phyloP scores from a whole-genome alignment of 768 basidiomycete species.

The Tephrocybe sp. region DNA sequence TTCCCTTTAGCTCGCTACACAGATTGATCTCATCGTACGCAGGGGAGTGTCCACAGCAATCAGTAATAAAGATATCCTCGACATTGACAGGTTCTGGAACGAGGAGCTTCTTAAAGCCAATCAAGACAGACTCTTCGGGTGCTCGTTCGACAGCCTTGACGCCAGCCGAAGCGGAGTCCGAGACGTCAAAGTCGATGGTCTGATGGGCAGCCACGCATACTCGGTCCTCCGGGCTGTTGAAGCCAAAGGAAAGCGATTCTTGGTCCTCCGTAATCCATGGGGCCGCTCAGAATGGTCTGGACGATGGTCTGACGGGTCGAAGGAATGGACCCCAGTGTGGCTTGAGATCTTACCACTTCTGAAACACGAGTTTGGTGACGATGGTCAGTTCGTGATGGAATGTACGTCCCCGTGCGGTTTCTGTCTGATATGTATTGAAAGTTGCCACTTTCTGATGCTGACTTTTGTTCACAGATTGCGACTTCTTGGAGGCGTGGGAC shows the following conservation, averaged over 20 bases:
- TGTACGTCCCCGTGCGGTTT: slow-evolving; percentile 19
- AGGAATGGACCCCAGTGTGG: slow-evolving; percentile 44
- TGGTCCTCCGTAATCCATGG: slow-evolving; percentile 47
- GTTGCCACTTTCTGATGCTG: background rate
- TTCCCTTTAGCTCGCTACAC: background rate
- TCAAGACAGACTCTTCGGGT: slow-evolving; percentile 53
- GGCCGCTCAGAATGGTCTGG: slow-evolving; percentile 42
- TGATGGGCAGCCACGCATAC: slow-evolving; percentile 40
- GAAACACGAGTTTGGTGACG: slow-evolving; percentile 38
- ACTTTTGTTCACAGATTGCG: slow-evolving; percentile 33
- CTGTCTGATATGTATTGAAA: background rate
- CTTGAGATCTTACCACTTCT: slow-evolving; percentile 32
- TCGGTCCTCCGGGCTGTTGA: slow-evolving; percentile 42
- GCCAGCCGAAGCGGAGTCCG: slow-evolving; percentile 24
- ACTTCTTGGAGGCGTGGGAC: slow-evolving; percentile 47
- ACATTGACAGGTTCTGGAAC: slow-evolving; percentile 51
- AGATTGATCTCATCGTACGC: slow-evolving; percentile 1
- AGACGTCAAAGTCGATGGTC: slow-evolving; percentile 27
- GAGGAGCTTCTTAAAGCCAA: slow-evolving; percentile 52
- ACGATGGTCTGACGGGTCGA: slow-evolving; percentile 40
- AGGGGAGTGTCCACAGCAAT: slow-evolving; percentile 47
- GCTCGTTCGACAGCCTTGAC: slow-evolving; percentile 40
- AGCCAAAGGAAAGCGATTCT: slow-evolving; percentile 38
- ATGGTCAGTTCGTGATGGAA: slow-evolving; percentile 47
- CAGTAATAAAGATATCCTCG: slow-evolving; percentile 49